A percentile compares a stretch with the other conserved stretches of the same genome.
These are phyloP conservation scores for Aspergillus saccharolyticus DNA, from an alignment of 495 filamentous ascomycete species.

Conservation along the genomic window DNA sequence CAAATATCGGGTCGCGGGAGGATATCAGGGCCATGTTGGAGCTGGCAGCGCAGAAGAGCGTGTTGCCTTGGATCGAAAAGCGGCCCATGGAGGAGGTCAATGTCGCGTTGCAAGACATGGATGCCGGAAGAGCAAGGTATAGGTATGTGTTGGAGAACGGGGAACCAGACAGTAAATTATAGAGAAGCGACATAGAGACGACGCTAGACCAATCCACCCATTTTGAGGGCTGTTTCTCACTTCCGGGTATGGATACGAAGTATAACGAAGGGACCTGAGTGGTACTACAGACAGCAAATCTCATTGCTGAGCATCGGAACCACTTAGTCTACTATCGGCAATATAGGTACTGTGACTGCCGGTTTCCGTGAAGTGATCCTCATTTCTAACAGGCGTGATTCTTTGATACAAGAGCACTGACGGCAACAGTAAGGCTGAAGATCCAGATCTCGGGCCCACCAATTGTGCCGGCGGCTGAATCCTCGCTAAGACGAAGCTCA, in stretches of 20 bases:
- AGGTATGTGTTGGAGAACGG: slow-evolving; percentile 70
- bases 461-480: background rate
- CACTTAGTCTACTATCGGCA: too few relatives aligned
- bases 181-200: slow-evolving; percentile 9
- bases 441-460: background rate
- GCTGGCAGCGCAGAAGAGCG: slow-evolving; percentile 67
- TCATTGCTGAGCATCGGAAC: too few relatives aligned
- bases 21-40: slow-evolving; percentile 79
- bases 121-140: slow-evolving; percentile 65
- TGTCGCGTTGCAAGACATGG: slow-evolving; percentile 62
- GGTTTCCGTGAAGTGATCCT: too few relatives aligned
- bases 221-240: slow-evolving; percentile 3
- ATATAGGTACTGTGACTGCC: too few relatives aligned
- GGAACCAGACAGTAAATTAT: slow-evolving; percentile 30
- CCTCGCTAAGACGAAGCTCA: background rate
- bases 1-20: slow-evolving; percentile 63
- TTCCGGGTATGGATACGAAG: slow-evolving; percentile 15
- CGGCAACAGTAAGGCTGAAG: background rate
- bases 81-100: slow-evolving; percentile 70
- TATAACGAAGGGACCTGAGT: too few relatives aligned
- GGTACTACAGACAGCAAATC: too few relatives aligned
- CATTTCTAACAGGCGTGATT: too few relatives aligned
- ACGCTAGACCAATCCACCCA: background rate
- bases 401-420: too few relatives aligned
- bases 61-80: slow-evolving; percentile 70